Evolutionary conservation across 192 early-diverging fungal species (phyloP).

Genomic region (Allomyces javanicus): DNA sequence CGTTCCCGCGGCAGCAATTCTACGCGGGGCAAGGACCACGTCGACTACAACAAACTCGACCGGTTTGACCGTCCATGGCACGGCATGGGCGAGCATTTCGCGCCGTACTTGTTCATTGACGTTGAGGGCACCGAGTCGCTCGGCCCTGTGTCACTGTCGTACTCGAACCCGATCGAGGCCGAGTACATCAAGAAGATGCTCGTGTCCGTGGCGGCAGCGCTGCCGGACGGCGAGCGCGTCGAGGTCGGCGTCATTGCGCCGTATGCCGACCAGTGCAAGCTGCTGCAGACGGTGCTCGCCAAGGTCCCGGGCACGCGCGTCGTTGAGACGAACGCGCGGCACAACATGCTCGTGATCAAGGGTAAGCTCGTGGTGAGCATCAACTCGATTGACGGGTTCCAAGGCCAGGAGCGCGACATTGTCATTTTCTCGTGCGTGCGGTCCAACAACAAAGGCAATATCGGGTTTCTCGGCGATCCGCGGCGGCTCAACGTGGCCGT

Average conservation of each 20-base stretch:
- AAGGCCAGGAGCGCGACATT: conserved; percentile 80
- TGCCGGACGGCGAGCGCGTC: conserved; percentile 18
- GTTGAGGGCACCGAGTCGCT: conserved; percentile 26
- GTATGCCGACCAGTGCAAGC: conserved; percentile 66
- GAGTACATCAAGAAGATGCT: conserved; percentile 50
- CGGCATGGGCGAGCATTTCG: conserved; percentile 17
- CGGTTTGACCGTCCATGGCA: conserved; percentile 53
- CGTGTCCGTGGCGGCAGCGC: conserved; percentile 30
- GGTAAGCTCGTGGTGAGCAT: too few relatives aligned
- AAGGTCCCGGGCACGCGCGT: conserved; percentile 35
- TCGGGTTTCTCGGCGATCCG: conserved; percentile 83
- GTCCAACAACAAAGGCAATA: conserved; percentile 27
- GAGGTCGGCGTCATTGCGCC: conserved; percentile 74
- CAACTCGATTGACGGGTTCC: conserved; percentile 55
- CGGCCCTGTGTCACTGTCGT: conserved; percentile 44
- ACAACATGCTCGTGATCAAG: conserved; percentile 38
- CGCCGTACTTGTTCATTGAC: conserved; percentile 64
- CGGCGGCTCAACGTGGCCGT: conserved; percentile 74
- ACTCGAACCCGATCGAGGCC: conserved; percentile 64
- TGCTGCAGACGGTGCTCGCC: conserved; percentile 48
- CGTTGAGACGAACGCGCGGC: conserved; percentile 61
- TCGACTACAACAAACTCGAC: conserved; percentile 25
- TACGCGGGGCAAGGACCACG: conserved; percentile 55
- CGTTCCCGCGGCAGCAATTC: conserved; percentile 64
- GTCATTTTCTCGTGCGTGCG: conserved; percentile 92